Conservation (phyloP, 768 basidiomycete species). For the Phaeotremella skinneri region DNA sequence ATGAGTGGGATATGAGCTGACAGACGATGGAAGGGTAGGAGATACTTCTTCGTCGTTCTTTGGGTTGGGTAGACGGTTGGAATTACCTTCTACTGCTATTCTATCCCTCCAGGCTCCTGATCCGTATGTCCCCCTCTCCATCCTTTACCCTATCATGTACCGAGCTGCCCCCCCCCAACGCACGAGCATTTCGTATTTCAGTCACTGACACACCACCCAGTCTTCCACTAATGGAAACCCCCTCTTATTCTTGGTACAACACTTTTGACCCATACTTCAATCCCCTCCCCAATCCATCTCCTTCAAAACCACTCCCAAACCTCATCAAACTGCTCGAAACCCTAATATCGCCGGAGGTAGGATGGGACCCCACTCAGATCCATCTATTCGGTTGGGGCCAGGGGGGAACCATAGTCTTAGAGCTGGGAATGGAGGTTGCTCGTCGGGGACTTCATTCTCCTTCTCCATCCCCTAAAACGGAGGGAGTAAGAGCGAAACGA, state of each 20-base stretch:
- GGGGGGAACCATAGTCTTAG: conserved; percentile 43
- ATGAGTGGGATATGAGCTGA: neutral
- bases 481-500: conserved; percentile 5
- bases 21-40: conserved; percentile 26
- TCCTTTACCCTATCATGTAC: neutral
- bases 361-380: conserved; percentile 37
- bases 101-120: conserved; percentile 43
- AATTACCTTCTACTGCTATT: conserved; percentile 44
- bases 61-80: conserved; percentile 38
- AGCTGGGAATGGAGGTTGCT: conserved; percentile 32
- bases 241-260: conserved; percentile 43
- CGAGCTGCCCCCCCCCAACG: neutral
- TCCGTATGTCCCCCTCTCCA: conserved; percentile 28
- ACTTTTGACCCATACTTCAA: conserved; percentile 40
- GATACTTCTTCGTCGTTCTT: conserved; percentile 45
- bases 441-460: conserved; percentile 11
- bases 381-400: conserved; percentile 51
- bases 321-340: conserved; percentile 26
- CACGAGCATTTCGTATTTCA: neutral
- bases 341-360: conserved; percentile 27
- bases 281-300: conserved; percentile 25
- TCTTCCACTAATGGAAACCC: conserved; percentile 39
- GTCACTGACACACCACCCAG: conserved; percentile 11
- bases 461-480: neutral
- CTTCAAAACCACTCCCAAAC: conserved; percentile 18